A percentile compares a stretch with the other conserved stretches of the same genome.
Conservation (phyloP, 2,329 filamentous ascomycete genomes). For the Lasiodiplodia hormozganensis region DNA sequence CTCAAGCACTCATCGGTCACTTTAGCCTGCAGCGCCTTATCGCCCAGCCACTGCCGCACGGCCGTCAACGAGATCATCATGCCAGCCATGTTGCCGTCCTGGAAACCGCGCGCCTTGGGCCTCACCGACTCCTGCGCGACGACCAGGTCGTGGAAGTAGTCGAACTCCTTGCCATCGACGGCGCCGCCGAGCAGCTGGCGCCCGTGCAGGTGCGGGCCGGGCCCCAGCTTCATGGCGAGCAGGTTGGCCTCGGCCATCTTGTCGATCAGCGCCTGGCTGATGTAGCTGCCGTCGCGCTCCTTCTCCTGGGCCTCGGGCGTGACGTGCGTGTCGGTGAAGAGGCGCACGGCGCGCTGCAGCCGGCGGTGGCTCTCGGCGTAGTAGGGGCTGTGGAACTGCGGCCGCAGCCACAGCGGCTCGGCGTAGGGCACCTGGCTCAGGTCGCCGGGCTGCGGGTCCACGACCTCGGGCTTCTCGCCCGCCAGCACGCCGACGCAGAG, state of each 20-base stretch:
- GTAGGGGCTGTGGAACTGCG: constrained; percentile 79
- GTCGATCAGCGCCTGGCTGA: constrained; percentile 74
- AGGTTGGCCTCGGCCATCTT: constrained; percentile 77
- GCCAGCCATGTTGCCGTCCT: constrained; percentile 76
- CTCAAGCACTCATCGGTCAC: constrained; percentile 76
- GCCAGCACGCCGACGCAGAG: constrained; percentile 78
- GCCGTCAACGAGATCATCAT: constrained; percentile 85
- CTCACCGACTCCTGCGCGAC: constrained; percentile 75
- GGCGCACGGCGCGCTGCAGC: constrained; percentile 72
- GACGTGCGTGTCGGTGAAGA: constrained; percentile 75
- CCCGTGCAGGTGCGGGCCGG: constrained; percentile 80
- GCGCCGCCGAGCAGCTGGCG: constrained; percentile 69
- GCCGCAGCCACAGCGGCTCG: constrained; percentile 82
- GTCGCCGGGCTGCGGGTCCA: constrained; percentile 73
- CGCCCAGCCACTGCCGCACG: constrained; percentile 77
- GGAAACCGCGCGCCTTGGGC: constrained; percentile 77
- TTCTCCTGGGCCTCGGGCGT: constrained; percentile 77
- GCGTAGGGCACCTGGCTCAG: constrained; percentile 81
- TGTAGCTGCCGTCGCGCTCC: constrained; percentile 75
- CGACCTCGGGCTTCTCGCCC: constrained; percentile 76
- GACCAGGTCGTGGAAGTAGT: constrained; percentile 86
- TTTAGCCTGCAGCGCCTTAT: constrained; percentile 69
- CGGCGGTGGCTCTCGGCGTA: constrained; percentile 76
- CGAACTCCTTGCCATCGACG: constrained; percentile 78
- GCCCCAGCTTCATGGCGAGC: constrained; percentile 82